Conservation (phyloP, 257 asterid genomes). For the Gentiana macrophylla region DNA sequence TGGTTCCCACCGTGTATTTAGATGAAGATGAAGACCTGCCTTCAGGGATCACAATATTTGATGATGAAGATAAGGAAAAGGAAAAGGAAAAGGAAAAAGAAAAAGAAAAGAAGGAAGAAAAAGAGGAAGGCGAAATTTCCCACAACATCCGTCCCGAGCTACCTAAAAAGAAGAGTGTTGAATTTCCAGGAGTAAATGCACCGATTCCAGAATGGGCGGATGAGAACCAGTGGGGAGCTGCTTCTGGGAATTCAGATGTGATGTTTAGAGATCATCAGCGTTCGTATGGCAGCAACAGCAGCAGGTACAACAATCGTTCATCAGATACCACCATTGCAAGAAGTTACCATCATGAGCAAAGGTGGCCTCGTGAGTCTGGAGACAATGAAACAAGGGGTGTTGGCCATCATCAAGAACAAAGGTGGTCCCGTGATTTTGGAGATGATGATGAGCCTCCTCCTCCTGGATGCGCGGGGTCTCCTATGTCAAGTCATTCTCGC, state of each 20-base stretch:
- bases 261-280: constrained; percentile 19
- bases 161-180: constrained; percentile 47
- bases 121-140: constrained; percentile 69
- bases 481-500: constrained; percentile 30
- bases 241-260: constrained; percentile 25
- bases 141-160: constrained; percentile 27
- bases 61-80: constrained; percentile 39
- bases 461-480: constrained; percentile 67
- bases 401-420: constrained; percentile 18
- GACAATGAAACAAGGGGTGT: constrained; percentile 28
- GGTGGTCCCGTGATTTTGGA: constrained; percentile 12
- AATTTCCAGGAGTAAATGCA: constrained; percentile 90
- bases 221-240: constrained; percentile 48
- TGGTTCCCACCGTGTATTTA: constrained; percentile 4
- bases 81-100: constrained; percentile 62
- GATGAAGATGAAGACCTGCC: constrained; percentile 57
- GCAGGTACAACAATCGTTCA: constrained; percentile 6
- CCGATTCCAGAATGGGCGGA: constrained; percentile 84
- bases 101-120: constrained; percentile 25
- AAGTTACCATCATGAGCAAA: constrained; percentile 26
- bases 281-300: constrained; percentile 34
- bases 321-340: constrained; percentile 24
- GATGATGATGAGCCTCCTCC: constrained; percentile 84
- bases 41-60: constrained; percentile 90
- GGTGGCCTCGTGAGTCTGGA: constrained; percentile 23